Evolutionary conservation across 2,329 filamentous ascomycete species (phyloP).

Genomic region (Claviceps sp.): DNA sequence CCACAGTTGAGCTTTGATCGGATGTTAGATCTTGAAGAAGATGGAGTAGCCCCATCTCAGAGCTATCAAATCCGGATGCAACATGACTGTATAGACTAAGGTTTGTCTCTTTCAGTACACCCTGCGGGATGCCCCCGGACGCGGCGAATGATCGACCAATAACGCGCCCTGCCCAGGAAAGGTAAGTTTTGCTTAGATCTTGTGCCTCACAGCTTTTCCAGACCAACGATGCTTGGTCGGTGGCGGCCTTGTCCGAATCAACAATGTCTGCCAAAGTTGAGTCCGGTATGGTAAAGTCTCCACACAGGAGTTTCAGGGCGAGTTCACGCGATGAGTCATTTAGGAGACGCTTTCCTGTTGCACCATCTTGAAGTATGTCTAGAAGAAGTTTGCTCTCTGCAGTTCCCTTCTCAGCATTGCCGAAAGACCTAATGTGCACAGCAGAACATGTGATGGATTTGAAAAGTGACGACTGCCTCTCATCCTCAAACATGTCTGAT

Average conservation of each 20-base stretch:
- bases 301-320: slow-evolving; percentile 60
- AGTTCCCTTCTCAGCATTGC: slow-evolving; percentile 55
- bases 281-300: slow-evolving; percentile 50
- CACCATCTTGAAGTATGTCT: slow-evolving; percentile 66
- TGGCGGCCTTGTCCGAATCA: slow-evolving; percentile 50
- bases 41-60: slow-evolving; percentile 49
- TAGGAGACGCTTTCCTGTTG: slow-evolving; percentile 48
- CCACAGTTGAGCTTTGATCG: slow-evolving; percentile 39
- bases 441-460: slow-evolving; percentile 55
- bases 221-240: slow-evolving; percentile 49
- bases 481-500: slow-evolving; percentile 36
- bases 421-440: slow-evolving; percentile 50
- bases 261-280: slow-evolving; percentile 48
- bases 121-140: slow-evolving; percentile 52
- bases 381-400: slow-evolving; percentile 69
- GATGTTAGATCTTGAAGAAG: slow-evolving; percentile 49
- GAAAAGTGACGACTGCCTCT: slow-evolving; percentile 43
- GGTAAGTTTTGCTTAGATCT: slow-evolving; percentile 52
- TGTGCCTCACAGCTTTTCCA: slow-evolving; percentile 64
- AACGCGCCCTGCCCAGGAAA: slow-evolving; percentile 74
- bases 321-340: slow-evolving; percentile 55
- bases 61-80: slow-evolving; percentile 36
- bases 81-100: slow-evolving; percentile 36
- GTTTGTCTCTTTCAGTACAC: slow-evolving; percentile 46
- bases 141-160: slow-evolving; percentile 74